Evolutionary conservation across 2,329 filamentous ascomycete species (phyloP), one percentile per base, ranked within the genome.

Genomic region (Claviceps sorghi): DNA sequence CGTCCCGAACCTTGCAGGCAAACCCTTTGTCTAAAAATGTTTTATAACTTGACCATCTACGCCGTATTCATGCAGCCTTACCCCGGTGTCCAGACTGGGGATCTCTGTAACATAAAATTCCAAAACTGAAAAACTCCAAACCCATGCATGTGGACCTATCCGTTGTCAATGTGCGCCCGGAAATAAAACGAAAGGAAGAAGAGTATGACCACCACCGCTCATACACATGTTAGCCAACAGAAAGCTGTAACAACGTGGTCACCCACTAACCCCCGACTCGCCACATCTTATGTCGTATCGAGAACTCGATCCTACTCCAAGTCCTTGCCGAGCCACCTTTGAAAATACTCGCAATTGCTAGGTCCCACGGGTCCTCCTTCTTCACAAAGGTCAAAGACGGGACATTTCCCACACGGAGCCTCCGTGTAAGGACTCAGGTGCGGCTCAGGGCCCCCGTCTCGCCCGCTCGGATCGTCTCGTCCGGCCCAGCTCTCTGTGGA

Each of bases 321-420:
- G 48, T 74, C 69, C 57, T 71, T 61, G 0, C 72, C 77, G 46
- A 96, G 68, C 93, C 93, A 98, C 50, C 83, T 79, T 57, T 86
- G 79, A 63, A 95, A 96, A 64, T 98, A 98, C 51, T 88, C 84
- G 67, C 93, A 98, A 49, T 85, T 95, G 58, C 82, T 84, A 0
- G 91, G 88, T 61, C 84, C 94, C 22, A 98, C 88, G 0, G 89
- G 88, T 0, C 91, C 91, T 7, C 88, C 89, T 55, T 95, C 88
- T 58, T 88, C 85, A 65, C 93, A 98, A 2, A 97, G 76, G 53
- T 93, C 85, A 65, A 95, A 95, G 2, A 96, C 91, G 0, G 93
- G 93, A 67, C 93, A 98, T 52, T 82, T 77, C 2, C 91, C 90
- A 66, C 93, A 98, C 1, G 93, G 93, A 2, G 85, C 83, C 66